phyloP scores from a whole-genome alignment of 2,329 filamentous ascomycete species.

The Penicillium psychrosexuale region DNA sequence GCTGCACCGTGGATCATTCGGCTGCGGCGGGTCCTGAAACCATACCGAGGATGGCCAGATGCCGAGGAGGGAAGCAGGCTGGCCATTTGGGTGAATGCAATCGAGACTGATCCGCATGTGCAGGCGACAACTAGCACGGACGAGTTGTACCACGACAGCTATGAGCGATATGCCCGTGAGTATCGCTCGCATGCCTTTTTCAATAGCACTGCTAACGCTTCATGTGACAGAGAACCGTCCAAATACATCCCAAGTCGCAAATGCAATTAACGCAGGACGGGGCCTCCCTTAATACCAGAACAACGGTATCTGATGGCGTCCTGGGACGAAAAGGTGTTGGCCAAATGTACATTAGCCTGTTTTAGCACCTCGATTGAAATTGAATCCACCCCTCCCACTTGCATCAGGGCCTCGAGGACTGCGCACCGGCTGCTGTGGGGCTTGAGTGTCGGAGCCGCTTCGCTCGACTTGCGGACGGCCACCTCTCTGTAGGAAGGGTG shows the following conservation, averaged over 20 bases:
- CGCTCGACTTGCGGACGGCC: slow-evolving; percentile 41
- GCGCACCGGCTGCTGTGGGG: slow-evolving; percentile 62
- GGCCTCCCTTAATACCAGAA: slow-evolving; percentile 45
- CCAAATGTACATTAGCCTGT: slow-evolving; percentile 24
- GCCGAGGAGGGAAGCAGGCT: slow-evolving; percentile 62
- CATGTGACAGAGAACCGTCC: slow-evolving; percentile 54
- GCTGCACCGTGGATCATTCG: slow-evolving; percentile 72
- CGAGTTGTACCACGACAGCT: slow-evolving; percentile 64
- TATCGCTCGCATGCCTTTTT: slow-evolving; percentile 11
- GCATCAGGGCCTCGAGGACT: slow-evolving; percentile 74
- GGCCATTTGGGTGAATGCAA: slow-evolving; percentile 66
- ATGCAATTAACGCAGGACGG: slow-evolving; percentile 58
- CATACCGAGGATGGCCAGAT: slow-evolving; percentile 64
- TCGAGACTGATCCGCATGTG: slow-evolving; percentile 63
- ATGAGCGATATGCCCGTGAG: slow-evolving; percentile 60
- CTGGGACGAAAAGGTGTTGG: background rate
- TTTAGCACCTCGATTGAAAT: slow-evolving; percentile 65
- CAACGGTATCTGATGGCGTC: background rate
- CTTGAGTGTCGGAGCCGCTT: slow-evolving; percentile 35
- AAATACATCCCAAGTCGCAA: slow-evolving; percentile 56
- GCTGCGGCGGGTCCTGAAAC: slow-evolving; percentile 62
- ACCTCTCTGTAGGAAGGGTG: slow-evolving; percentile 46
- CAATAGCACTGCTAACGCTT: slow-evolving; percentile 6
- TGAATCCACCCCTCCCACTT: slow-evolving; percentile 73
- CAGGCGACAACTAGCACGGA: slow-evolving; percentile 65